phyloP scores from a whole-genome alignment of 345 rosid genomes.

The Mercurialis annua region DNA sequence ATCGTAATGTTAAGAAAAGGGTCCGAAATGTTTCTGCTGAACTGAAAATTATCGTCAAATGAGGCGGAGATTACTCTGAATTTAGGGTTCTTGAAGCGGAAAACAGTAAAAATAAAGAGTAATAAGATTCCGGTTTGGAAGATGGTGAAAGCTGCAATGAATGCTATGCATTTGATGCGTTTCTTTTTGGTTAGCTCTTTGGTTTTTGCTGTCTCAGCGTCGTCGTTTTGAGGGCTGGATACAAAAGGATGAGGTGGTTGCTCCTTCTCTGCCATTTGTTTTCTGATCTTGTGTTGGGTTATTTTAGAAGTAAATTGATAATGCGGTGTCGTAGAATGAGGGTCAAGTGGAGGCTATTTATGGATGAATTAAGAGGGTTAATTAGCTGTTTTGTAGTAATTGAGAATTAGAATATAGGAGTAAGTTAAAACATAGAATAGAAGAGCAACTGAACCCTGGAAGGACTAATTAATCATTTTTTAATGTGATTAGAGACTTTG shows the following conservation, averaged over 20 bases:
- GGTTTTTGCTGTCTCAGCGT: not conserved
- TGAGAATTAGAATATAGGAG: too few species aligned
- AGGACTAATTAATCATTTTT: not conserved
- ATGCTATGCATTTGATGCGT: constrained; percentile 23
- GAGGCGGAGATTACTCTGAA: constrained; percentile 9
- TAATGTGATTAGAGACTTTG: constrained; percentile 1
- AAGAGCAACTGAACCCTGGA: not conserved
- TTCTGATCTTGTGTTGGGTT: not conserved
- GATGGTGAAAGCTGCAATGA: constrained; percentile 21
- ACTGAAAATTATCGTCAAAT: constrained; percentile 4
- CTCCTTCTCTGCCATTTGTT: constrained; percentile 8
- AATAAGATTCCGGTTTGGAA: constrained; percentile 25
- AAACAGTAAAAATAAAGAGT: constrained; percentile 16
- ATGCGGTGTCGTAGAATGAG: not conserved
- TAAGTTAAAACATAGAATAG: too few species aligned
- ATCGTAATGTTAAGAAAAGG: constrained; percentile 21
- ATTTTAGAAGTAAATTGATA: not conserved
- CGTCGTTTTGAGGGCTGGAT: not conserved
- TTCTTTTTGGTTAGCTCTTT: constrained; percentile 23
- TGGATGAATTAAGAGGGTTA: too few species aligned
- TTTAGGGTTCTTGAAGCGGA: constrained; percentile 23
- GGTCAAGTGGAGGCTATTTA: not conserved
- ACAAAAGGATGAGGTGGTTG: not conserved
- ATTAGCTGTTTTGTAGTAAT: too few species aligned
- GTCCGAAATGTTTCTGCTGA: not conserved